phyloP scores from a whole-genome alignment of 176 grass and related monocot species.

The Carex littledalei region DNA sequence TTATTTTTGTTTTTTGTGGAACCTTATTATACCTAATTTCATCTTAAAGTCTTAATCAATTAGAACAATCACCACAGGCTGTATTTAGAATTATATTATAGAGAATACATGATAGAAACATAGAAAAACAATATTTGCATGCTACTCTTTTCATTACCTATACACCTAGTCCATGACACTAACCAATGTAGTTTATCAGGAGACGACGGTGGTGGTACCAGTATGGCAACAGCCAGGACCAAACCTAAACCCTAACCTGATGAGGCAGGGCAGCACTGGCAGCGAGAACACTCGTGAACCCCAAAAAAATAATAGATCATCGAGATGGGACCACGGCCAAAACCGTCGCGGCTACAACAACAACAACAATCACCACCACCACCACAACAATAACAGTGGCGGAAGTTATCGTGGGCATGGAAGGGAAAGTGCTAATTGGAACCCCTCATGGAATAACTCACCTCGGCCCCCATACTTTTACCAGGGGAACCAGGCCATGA shows the following conservation, averaged over 20 bases:
- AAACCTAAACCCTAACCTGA: slow-evolving; percentile 31
- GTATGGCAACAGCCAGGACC: neutral
- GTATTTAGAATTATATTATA: neutral
- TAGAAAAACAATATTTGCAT: neutral
- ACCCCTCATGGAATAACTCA: slow-evolving; percentile 6
- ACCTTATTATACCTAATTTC: neutral
- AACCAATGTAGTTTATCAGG: slow-evolving; percentile 27
- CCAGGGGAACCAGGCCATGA: neutral
- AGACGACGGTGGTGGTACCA: slow-evolving; percentile 31
- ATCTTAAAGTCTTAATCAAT: neutral
- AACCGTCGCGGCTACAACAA: slow-evolving; percentile 25
- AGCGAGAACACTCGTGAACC: neutral
- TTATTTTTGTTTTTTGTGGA: neutral
- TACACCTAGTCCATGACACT: neutral
- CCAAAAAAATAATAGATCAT: slow-evolving; percentile 6
- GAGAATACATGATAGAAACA: neutral
- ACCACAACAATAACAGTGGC: slow-evolving; percentile 18
- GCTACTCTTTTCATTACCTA: neutral
- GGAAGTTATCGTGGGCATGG: neutral
- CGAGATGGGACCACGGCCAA: slow-evolving; percentile 2
- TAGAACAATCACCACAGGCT: neutral
- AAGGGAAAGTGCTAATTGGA: slow-evolving; percentile 7
- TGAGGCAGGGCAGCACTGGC: neutral
- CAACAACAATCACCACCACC: neutral
- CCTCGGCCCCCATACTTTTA: neutral